Percentiles rank a stretch among this genome's conserved stretches.
These are phyloP conservation scores for Hyaloscypha finlandica DNA, from an alignment of 495 filamentous ascomycete genomes.

Conservation along the genomic window DNA sequence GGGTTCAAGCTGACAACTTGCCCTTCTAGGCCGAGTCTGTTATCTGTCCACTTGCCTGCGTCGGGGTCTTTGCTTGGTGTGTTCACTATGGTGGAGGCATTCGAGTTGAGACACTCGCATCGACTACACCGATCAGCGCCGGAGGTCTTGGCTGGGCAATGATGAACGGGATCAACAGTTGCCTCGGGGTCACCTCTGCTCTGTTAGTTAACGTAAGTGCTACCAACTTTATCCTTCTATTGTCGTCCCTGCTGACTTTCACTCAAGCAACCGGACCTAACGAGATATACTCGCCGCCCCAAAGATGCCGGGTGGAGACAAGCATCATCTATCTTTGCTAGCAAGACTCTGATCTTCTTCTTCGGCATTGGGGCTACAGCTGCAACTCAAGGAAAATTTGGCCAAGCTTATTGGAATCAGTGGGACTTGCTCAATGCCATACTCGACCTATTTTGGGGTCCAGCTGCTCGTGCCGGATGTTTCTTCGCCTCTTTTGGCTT, in stretches of 20 bases:
- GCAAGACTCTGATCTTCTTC: conserved; percentile 8
- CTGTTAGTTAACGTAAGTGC: neutral
- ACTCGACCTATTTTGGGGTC: neutral
- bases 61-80: conserved; percentile 5
- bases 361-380: conserved; percentile 3
- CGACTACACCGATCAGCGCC: neutral
- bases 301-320: conserved; percentile 1
- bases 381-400: neutral
- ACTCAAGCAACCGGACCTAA: neutral
- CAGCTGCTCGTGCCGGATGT: neutral
- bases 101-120: neutral
- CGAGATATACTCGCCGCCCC: neutral
- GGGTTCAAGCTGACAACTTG: neutral
- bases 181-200: neutral
- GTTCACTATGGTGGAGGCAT: conserved; percentile 2
- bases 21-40: neutral
- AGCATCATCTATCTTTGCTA: neutral
- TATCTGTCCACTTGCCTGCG: neutral
- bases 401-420: conserved; percentile 4
- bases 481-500: conserved; percentile 2
- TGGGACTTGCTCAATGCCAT: conserved; percentile 8
- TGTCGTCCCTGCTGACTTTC: neutral
- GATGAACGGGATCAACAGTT: neutral
- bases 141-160: conserved; percentile 1
- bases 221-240: neutral